Percentiles rank a stretch among this genome's conserved stretches.
phyloP scores from a whole-genome alignment of 2,329 filamentous ascomycete species.

The Coniochaeta hoffmannii region DNA sequence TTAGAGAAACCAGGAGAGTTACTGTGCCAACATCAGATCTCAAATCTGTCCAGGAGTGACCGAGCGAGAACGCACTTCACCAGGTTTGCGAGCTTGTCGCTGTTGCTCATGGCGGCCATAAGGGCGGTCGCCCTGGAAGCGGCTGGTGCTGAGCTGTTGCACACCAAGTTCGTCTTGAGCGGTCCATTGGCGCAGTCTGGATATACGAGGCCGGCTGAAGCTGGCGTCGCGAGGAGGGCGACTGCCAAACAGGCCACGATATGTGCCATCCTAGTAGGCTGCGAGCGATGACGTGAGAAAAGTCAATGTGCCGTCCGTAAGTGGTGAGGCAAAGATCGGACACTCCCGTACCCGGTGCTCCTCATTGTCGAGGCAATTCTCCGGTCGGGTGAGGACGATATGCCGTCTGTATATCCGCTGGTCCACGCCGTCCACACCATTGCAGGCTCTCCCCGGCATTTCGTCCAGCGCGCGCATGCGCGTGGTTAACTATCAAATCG shows the following conservation, averaged over 20 bases:
- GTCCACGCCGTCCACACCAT: no score
- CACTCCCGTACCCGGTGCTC: no score
- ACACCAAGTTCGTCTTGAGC: constrained; percentile 12
- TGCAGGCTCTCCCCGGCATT: no score
- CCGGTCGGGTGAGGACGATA: no score
- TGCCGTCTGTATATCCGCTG: no score
- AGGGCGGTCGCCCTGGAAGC: constrained; percentile 13
- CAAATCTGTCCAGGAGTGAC: neutral
- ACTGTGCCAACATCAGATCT: constrained; percentile 12
- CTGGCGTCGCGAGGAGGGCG: neutral
- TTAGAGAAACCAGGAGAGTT: constrained; percentile 39
- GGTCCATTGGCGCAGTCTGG: constrained; percentile 14
- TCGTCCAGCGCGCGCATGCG: no score
- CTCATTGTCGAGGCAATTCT: no score
- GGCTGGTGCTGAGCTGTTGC: constrained; percentile 11
- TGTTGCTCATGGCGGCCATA: constrained; percentile 12
- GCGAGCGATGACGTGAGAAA: neutral
- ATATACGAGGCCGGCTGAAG: constrained; percentile 1
- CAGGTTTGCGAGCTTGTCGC: constrained; percentile 15
- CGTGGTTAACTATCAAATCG: no score
- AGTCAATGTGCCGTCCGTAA: neutral
- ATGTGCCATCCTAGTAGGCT: neutral
- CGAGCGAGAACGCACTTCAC: constrained; percentile 10
- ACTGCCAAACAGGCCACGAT: neutral
- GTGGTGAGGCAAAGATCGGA: neutral